phyloP scores from a whole-genome alignment of 2,329 filamentous ascomycete genomes.

The Neonectria punicea region DNA sequence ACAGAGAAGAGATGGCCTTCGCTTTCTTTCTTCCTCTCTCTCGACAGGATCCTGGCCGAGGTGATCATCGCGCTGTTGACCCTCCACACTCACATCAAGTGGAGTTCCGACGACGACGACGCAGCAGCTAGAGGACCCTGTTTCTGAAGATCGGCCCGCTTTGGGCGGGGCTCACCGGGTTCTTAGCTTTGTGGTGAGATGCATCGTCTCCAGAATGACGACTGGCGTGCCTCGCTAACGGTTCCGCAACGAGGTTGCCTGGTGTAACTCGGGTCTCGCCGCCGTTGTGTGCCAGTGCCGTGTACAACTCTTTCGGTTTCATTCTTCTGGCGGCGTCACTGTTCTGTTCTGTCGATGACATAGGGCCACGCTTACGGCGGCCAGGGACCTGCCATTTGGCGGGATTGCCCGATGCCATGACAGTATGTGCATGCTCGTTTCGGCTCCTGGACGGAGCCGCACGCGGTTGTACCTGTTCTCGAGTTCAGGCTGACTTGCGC shows the following conservation, averaged over 20 bases:
- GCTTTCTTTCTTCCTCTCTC: neutral
- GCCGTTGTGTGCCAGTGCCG: neutral
- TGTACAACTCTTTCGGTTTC: neutral
- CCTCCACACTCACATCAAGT: constrained; percentile 12
- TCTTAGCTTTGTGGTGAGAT: constrained; percentile 30
- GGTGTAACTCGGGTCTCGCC: constrained; percentile 23
- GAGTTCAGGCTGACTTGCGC: constrained; percentile 6
- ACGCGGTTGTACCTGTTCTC: neutral
- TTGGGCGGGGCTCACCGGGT: constrained; percentile 36
- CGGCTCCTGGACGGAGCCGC: constrained; percentile 21
- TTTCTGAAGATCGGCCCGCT: constrained; percentile 39
- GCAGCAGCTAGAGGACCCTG: constrained; percentile 29
- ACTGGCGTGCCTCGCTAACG: constrained; percentile 25
- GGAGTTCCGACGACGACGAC: constrained; percentile 24
- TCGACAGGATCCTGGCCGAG: neutral
- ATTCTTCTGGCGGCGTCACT: neutral
- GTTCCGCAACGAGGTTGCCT: constrained; percentile 12
- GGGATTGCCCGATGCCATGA: constrained; percentile 13
- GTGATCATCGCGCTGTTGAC: constrained; percentile 19
- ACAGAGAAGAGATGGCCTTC: neutral
- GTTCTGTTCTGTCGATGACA: neutral
- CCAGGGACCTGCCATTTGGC: constrained; percentile 1
- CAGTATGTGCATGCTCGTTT: neutral
- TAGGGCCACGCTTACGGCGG: neutral
- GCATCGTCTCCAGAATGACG: constrained; percentile 39